Conservation (phyloP, 441 rosid species). For the Brassica balearica region DNA sequence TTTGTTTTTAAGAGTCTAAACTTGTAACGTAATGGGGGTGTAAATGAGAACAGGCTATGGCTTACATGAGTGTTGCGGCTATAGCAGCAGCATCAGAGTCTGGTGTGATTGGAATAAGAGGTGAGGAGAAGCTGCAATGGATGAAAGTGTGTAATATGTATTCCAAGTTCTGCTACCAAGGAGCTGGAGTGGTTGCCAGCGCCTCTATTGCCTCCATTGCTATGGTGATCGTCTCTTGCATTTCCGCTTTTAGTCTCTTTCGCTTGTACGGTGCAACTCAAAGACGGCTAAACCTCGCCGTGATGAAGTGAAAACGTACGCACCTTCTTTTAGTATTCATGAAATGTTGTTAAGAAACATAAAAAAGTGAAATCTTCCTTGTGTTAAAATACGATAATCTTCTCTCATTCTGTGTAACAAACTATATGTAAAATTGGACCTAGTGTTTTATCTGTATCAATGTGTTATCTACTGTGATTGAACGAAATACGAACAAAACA, state of each 20-base stretch:
- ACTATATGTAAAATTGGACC: no score
- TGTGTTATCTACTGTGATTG: no score
- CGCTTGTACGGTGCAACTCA: slow-evolving; percentile 59
- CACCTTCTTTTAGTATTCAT: background rate
- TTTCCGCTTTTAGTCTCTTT: slow-evolving; percentile 85
- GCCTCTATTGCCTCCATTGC: slow-evolving; percentile 61
- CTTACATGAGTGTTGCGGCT: slow-evolving; percentile 75
- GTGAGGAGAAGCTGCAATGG: slow-evolving; percentile 83
- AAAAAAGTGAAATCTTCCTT: no score
- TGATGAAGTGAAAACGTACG: slow-evolving; percentile 42
- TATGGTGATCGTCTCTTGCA: slow-evolving; percentile 63
- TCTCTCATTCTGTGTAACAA: no score
- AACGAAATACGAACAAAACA: no score
- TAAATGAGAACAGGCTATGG: slow-evolving; percentile 59
- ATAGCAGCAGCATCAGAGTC: slow-evolving; percentile 79
- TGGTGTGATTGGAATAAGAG: slow-evolving; percentile 65
- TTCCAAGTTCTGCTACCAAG: slow-evolving; percentile 77
- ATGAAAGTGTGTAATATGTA: slow-evolving; percentile 81
- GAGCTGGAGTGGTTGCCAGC: slow-evolving; percentile 61
- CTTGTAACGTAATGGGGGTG: background rate
- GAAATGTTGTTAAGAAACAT: background rate
- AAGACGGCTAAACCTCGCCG: slow-evolving; percentile 42
- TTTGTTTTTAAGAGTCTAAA: slow-evolving; percentile 1
- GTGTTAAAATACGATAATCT: no score
- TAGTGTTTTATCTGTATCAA: no score